Conservation (phyloP, 2,329 filamentous ascomycete species). For the Blumeria hordei region DNA sequence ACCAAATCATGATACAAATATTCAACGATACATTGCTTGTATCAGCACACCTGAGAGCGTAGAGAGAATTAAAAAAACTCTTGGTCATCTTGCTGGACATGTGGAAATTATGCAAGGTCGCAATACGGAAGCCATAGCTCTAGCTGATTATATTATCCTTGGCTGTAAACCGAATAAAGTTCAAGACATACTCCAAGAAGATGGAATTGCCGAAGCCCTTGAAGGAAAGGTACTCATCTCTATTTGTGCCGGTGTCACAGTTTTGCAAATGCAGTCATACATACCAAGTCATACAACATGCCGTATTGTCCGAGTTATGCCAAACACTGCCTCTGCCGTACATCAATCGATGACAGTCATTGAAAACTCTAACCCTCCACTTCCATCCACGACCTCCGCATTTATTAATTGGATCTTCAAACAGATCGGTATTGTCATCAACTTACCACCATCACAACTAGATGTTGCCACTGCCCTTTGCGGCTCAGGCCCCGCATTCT, state of each 20-base stretch:
- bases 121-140: conserved; percentile 40
- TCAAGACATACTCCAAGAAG: conserved; percentile 37
- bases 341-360: conserved; percentile 68
- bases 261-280: conserved; percentile 38
- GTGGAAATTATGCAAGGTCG: conserved; percentile 46
- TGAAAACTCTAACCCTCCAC: conserved; percentile 32
- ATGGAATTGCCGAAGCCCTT: conserved; percentile 48
- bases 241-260: conserved; percentile 56
- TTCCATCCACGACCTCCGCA: conserved; percentile 25
- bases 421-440: conserved; percentile 45
- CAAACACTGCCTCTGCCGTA: conserved; percentile 60
- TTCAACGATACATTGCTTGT: conserved; percentile 58
- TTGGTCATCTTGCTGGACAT: conserved; percentile 35
- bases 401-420: conserved; percentile 58
- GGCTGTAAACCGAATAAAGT: conserved; percentile 64
- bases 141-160: conserved; percentile 51
- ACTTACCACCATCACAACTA: conserved; percentile 42
- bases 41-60: conserved; percentile 47
- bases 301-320: conserved; percentile 55
- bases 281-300: conserved; percentile 18
- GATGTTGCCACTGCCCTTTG: conserved; percentile 51
- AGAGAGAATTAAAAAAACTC: conserved; percentile 39
- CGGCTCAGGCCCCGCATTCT: conserved; percentile 54
- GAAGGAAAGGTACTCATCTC: conserved; percentile 60
- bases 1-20: conserved; percentile 27